Percentiles rank a stretch among this genome's conserved stretches.
Conservation (phyloP, 2,329 filamentous ascomycete species). For the Arthroderma sp. region DNA sequence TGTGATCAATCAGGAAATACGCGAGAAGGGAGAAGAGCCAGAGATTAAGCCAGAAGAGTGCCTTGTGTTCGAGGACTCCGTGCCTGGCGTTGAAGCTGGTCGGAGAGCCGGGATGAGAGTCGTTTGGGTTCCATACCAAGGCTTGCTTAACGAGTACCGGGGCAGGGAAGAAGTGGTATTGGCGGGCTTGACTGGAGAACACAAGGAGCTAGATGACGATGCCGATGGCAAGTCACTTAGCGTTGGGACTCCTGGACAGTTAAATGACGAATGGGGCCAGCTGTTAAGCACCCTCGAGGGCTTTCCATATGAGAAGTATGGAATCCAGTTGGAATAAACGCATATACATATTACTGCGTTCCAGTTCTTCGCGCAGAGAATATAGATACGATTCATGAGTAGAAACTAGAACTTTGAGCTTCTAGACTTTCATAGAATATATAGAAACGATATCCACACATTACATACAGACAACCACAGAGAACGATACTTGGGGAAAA, state of each 20-base stretch:
- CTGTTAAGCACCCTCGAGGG: conserved; percentile 40
- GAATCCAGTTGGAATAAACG: conserved; percentile 31
- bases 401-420: too few species aligned
- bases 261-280: conserved; percentile 49
- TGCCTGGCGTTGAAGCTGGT: conserved; percentile 83
- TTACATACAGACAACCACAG: too few species aligned
- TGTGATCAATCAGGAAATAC: conserved; percentile 65
- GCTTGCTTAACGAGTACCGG: conserved; percentile 59
- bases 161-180: conserved; percentile 70
- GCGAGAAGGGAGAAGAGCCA: conserved; percentile 38
- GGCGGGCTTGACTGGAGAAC: conserved; percentile 65
- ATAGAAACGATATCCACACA: too few species aligned
- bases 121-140: conserved; percentile 79
- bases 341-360: background rate
- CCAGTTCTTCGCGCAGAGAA: too few species aligned
- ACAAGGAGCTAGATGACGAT: conserved; percentile 37
- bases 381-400: too few species aligned
- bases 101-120: conserved; percentile 88
- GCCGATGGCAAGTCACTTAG: conserved; percentile 26
- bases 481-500: too few species aligned
- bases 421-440: too few species aligned
- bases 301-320: conserved; percentile 49
- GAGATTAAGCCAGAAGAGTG: conserved; percentile 71
- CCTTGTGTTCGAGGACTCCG: conserved; percentile 89
- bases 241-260: conserved; percentile 38